Base-by-base conservation (phyloP, 2,329 filamentous ascomycete genomes). In the Cercospora sojina region DNA sequence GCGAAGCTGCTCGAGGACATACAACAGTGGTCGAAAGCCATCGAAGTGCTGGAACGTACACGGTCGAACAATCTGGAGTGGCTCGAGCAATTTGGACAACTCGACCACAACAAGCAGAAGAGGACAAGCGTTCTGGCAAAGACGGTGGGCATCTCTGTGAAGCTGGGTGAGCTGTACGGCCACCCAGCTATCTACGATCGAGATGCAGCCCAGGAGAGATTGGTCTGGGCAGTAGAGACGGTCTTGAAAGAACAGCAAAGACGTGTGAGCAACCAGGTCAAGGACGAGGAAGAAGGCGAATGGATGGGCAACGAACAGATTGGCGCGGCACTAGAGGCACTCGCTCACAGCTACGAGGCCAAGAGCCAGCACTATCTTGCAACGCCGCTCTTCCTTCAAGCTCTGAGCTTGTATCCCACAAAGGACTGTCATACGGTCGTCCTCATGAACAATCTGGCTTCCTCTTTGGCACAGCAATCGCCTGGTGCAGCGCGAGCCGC, bases 361-460 rank as follows among this genome's bases (percentile, higher is more conserved):
- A 88, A 87, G 72, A 86, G 89, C 53, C 87, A 91, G 72, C 90
- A 92, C 74, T 91, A 94, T 71, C 87, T 97, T 1, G 90, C 93
- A 5, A 86, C 93, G 23, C 93, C 93, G 3, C 83, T 97, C 31
- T 96, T 93, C 77, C 87, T 97, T 73, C 92, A 96, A 75, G 92
- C 93, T 5, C 83, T 97, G 35, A 85, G 88, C 18, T 80, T 95
- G 55, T 89, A 87, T 76, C 84, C 87, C 3, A 80, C 80, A 1
- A 83, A 81, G 25, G 85, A 83, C 31, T 97, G 93, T 77, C 93
- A 96, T 77, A 88, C 90, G 59, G 90, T 92, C 29, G 84, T 93
- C 13, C 83, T 97, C 75, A 96, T 94, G 91, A 93, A 93, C 81
- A 94, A 94, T 77, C 84, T 94, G 66, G 87, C 91, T 7, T 88